Evolutionary conservation across 768 basidiomycete species (phyloP).

Genomic region (Suillus subalutaceus): DNA sequence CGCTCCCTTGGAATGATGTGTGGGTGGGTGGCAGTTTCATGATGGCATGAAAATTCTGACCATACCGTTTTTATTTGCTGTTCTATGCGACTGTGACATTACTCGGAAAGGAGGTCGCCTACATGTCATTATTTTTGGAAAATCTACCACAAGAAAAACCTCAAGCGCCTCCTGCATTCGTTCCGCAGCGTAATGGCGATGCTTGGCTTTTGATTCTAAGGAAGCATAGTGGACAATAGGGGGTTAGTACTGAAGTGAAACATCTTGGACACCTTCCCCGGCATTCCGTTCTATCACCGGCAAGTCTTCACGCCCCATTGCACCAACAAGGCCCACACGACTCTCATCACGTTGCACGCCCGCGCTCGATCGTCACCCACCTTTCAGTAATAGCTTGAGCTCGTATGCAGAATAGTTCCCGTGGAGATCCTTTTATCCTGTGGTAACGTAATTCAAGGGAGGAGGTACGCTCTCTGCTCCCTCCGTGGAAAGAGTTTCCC

Average conservation of each 20-base stretch:
- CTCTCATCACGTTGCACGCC: background rate
- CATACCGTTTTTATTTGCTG: background rate
- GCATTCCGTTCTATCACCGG: background rate
- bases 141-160: background rate
- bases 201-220: background rate
- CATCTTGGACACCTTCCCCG: background rate
- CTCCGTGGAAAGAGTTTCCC: background rate
- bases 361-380: background rate
- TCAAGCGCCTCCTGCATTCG: too few species aligned
- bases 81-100: background rate
- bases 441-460: background rate
- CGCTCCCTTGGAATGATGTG: background rate
- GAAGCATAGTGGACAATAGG: background rate
- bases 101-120: background rate
- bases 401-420: background rate
- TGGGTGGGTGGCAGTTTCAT: background rate
- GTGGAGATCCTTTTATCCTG: background rate
- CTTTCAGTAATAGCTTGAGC: background rate
- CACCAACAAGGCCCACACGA: too few species aligned
- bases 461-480: background rate
- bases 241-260: background rate
- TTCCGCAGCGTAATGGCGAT: background rate
- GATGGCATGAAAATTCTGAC: background rate
- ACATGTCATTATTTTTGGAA: background rate
- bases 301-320: background rate